Evolutionary conservation across 352 stramenopile species (phyloP), one percentile per base, ranked within the genome.

Genomic region (Globisporangium spiculum): DNA sequence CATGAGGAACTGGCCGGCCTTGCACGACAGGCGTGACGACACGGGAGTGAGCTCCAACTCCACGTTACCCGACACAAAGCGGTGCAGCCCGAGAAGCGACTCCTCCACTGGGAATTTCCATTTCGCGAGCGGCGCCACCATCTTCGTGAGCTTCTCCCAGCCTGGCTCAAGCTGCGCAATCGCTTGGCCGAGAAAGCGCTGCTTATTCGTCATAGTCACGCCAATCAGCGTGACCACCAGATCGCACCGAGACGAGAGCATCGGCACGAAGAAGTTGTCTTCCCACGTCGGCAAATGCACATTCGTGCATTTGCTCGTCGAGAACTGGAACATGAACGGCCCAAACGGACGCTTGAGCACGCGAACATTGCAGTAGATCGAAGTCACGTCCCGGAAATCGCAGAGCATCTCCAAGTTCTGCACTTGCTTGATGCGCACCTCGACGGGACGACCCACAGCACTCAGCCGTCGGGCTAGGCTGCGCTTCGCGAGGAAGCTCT

Each of bases 291-390:
- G 84, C 14, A 81, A 59, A 46, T 90, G 78, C 36, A 91, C 74
- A 57, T 89, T 86, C 10, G 73, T 79, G 65, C 80, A 76, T 59
- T 82, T 83, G 20, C 61, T 64, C 2, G 87, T 89, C 46, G 80
- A 79, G 73, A 93, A 94, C 73, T 94, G 81, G 66, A 93, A 94
- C 87, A 94, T 94, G 77, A 93, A 93, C 44, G 87, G 87, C 0
- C 87, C 87, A 59, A 93, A 94, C 12, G 87, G 87, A 44, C 92
- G 90, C 75, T 93, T 93, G n/a, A 94, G 79, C 65, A 94, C 82
- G 58, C 84, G 85, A 3, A 94, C 80, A 60, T 89, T 92, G 75
- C 82, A 94, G 60, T 84, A 90, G 9, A 92, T 61, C 7, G 80
- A 83, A 24, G 72, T 60, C 1, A 94, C 74, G 73, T 92, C 86